Evolutionary conservation across 2,329 filamentous ascomycete genomes (phyloP), one percentile per base, ranked within the genome.

Genomic region (Colletotrichum sublineola): DNA sequence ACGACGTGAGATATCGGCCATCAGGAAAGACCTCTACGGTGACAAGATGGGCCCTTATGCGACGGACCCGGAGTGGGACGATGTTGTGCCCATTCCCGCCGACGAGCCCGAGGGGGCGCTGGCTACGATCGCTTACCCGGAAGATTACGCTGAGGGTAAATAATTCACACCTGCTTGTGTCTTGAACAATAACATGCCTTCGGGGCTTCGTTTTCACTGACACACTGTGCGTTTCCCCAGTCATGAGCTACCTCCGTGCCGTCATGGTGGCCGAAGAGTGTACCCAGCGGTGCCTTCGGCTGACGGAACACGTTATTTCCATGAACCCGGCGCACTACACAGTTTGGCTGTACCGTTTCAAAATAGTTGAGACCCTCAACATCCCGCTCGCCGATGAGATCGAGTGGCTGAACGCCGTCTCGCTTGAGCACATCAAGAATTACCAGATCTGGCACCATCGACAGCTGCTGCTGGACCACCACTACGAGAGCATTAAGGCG

Each of bases 271-370:
- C 86, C 60, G 93, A 97, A 80, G 96, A 99, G 82, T 89, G 92
- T 85, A 95, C 93, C 33, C 88, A 92, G 31, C 89, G 96, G 60
- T 93, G 91, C 46, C 87, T 99, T 55, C 88, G 86, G 42, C 89
- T 99, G 74, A 99, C 96, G 5, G 92, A 95, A 80, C 91, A 96
- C 82, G 91, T 99, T 79, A 98, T 99, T 79, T 86, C 87, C 73
- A 91, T 98, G 88, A 99, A 99, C 82, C 94, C 96, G 20, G 95
- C 96, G 0, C 96, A 99, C 85, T 99, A 99, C 84, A 99, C 96
- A 20, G 96, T 98, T 74, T 99, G 96, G 96, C 90, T 98, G 31
- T 99, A 97, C 86, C 93, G 96, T 74, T 94, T 95, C 76, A 90
- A 92, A 78, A 93, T 92, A 65, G 84, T 98, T 61, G 88, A 92